Conservation (phyloP, 2,329 filamentous ascomycete genomes). For the Rutstroemia sp. region DNA sequence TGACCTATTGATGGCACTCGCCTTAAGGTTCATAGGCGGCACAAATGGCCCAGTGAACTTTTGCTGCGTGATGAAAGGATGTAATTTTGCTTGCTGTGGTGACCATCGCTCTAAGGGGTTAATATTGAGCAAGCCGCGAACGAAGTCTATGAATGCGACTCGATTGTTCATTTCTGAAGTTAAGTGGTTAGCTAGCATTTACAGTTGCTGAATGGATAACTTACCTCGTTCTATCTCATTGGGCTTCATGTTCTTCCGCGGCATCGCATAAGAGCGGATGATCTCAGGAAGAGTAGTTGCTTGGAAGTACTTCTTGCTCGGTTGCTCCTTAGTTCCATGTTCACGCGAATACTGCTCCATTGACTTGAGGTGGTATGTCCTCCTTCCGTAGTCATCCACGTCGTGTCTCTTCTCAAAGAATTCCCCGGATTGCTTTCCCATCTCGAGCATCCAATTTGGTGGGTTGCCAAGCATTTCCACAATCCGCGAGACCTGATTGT, state of each 20-base stretch:
- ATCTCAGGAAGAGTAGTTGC: slow-evolving; percentile 92
- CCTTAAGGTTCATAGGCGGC: slow-evolving; percentile 92
- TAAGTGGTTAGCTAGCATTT: slow-evolving; percentile 10
- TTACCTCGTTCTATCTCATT: slow-evolving; percentile 91
- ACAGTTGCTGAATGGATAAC: slow-evolving; percentile 24
- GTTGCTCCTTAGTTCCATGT: slow-evolving; percentile 93
- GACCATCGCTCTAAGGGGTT: slow-evolving; percentile 97
- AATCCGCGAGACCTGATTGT: slow-evolving; percentile 95
- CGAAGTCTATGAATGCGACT: slow-evolving; percentile 96
- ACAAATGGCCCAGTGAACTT: slow-evolving; percentile 96
- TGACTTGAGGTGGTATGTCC: slow-evolving; percentile 85
- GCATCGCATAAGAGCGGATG: slow-evolving; percentile 97
- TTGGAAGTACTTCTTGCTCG: slow-evolving; percentile 99
- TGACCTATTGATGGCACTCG: slow-evolving; percentile 75
- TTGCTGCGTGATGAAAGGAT: slow-evolving; percentile 97
- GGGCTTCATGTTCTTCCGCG: slow-evolving; percentile 98
- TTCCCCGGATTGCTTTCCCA: slow-evolving; percentile 94
- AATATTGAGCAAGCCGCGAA: slow-evolving; percentile 84
- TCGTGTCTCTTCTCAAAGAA: slow-evolving; percentile 86
- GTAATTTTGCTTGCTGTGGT: slow-evolving; percentile 91
- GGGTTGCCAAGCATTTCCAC: slow-evolving; percentile 97
- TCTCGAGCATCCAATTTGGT: slow-evolving; percentile 98
- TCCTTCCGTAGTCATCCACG: slow-evolving; percentile 84
- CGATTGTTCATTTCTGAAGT: slow-evolving; percentile 92
- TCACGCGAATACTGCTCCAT: slow-evolving; percentile 98